Evolutionary conservation across 208 protist species (phyloP), one percentile per base, ranked within the genome.

Genomic region (Blastocrithidia nonstop): DNA sequence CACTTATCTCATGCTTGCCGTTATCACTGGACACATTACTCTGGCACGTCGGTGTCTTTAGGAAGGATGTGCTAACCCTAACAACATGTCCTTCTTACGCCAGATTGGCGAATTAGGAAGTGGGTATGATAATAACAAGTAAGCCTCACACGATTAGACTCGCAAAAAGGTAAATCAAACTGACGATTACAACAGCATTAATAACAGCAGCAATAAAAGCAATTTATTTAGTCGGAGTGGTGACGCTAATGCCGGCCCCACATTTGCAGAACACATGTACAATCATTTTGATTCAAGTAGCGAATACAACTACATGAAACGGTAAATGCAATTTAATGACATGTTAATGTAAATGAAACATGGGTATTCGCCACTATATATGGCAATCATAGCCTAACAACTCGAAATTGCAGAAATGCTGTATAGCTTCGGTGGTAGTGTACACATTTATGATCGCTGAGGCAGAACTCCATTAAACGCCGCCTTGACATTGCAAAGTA

Each of bases 331-430:
- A n/a, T n/a, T n/a, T n/a, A n/a, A n/a, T n/a, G n/a, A n/a, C n/a
- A n/a, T n/a, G n/a, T n/a, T n/a, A n/a, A n/a, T n/a, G n/a, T n/a
- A 88, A 44, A 87, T 92, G 78, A 73, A 66, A 49, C 82, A 92
- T 52, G 82, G 82, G 37, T 92, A 88, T 61, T 88, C 72, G 40
- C 82, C 82, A 25, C 67, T 88, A 46, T 92, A 86, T 49, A 74
- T 88, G 51, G 74, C 82, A 6, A 62, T 81, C 39, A 62, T 92
- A 33, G 63, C 59, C 8, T 77, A 84, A 45, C 72, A 80, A 39
- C 38, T 88, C 3, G 74, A 74, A 25, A 61, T 86, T 11, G 66
- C 88, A 50, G 61, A 74, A 21, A 45, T 83, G 24, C 55, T 92
- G 31, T 58, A 61, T 43, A 39, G 50, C 19, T 66, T 63, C 49